A percentile compares a stretch with the other conserved stretches of the same genome.
Conservation (phyloP, 345 rosid species). For the Rhodamnia rubescens region DNA sequence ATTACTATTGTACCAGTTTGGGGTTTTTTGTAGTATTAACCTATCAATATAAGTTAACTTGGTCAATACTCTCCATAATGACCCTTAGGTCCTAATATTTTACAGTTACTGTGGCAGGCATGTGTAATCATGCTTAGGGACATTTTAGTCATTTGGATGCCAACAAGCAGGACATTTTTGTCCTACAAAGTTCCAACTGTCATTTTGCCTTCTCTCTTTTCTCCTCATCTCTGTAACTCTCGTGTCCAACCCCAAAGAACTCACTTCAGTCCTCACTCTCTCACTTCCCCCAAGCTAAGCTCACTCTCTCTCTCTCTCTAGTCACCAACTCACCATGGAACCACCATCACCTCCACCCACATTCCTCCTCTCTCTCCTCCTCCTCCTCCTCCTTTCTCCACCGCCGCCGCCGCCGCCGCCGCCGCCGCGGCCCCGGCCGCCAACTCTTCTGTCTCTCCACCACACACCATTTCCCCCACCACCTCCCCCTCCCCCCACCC, state of each 20-base stretch:
- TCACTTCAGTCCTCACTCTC: not conserved
- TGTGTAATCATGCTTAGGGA: not conserved
- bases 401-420: not conserved
- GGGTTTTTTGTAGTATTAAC: too few species aligned
- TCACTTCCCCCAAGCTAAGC: not conserved
- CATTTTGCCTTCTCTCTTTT: not conserved
- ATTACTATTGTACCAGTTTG: too few species aligned
- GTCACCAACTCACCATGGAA: constrained; percentile 20
- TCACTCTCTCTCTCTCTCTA: constrained; percentile 1
- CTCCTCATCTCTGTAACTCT: not conserved
- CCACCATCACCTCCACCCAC: constrained; percentile 3
- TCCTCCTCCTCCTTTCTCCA: not conserved
- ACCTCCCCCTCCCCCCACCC: constrained; percentile 6
- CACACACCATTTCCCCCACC: not conserved
- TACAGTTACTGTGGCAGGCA: not conserved
- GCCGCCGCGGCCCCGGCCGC: not conserved
- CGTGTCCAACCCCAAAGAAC: too few species aligned
- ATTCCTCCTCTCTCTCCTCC: not conserved
- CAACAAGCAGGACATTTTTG: not conserved
- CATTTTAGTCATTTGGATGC: not conserved
- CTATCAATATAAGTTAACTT: not conserved
- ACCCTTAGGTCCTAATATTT: not conserved
- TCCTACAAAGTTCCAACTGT: constrained; percentile 12
- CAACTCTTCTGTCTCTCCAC: not conserved
- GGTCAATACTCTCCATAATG: not conserved